These are phyloP conservation scores for Colletotrichum sp. DNA, from an alignment of 2,329 filamentous ascomycete species.

Conservation along the genomic window DNA sequence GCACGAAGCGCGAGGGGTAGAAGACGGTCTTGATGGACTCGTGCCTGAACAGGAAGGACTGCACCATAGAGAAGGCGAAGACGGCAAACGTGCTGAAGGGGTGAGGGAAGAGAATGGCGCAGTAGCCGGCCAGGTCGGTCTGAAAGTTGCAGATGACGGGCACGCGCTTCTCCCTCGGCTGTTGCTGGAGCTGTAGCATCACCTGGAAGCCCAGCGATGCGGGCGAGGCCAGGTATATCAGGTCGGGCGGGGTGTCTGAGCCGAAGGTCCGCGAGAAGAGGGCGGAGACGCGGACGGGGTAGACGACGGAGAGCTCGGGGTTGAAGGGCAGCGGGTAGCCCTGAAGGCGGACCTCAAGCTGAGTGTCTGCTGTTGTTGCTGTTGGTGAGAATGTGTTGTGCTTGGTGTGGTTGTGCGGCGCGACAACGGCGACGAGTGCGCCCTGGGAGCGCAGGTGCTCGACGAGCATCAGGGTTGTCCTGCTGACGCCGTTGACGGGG, in stretches of 20 bases:
- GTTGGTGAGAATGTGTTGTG: constrained; percentile 58
- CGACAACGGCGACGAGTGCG: constrained; percentile 69
- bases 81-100: constrained; percentile 67
- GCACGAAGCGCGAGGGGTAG: constrained; percentile 70
- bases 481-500: constrained; percentile 75
- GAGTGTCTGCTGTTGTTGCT: constrained; percentile 24
- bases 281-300: constrained; percentile 68
- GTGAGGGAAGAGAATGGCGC: constrained; percentile 69
- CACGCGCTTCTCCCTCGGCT: constrained; percentile 57
- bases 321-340: constrained; percentile 75
- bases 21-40: constrained; percentile 69
- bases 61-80: constrained; percentile 65
- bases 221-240: constrained; percentile 74
- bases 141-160: constrained; percentile 74
- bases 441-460: constrained; percentile 70
- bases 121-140: constrained; percentile 73
- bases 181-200: constrained; percentile 70
- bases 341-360: constrained; percentile 61
- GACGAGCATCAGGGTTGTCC: constrained; percentile 73
- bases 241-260: constrained; percentile 55
- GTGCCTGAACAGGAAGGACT: constrained; percentile 71
- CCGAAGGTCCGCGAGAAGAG: constrained; percentile 67
- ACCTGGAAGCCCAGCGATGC: constrained; percentile 75
- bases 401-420: constrained; percentile 62
- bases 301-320: constrained; percentile 72